Evolutionary conservation across 2,329 filamentous ascomycete species (phyloP).

Genomic region (Akanthomyces lecanii): DNA sequence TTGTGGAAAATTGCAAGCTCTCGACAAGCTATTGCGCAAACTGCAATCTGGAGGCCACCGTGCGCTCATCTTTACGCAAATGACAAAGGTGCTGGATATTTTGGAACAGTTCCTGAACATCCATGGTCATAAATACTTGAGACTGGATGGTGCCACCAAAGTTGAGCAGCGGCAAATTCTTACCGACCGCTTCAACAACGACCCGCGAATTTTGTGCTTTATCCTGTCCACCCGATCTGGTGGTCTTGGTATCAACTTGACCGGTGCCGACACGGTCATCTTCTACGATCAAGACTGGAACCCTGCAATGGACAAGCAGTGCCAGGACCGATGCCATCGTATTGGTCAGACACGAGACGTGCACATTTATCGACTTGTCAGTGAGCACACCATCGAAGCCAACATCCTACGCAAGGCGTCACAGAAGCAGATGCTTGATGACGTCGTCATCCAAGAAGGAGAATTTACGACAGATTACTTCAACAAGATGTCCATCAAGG

Average conservation of each 20-base stretch:
- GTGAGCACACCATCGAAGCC: conserved; percentile 92
- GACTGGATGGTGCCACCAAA: conserved; percentile 93
- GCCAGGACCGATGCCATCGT: conserved; percentile 93
- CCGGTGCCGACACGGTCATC: conserved; percentile 94
- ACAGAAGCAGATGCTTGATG: conserved; percentile 96
- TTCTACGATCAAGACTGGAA: conserved; percentile 99
- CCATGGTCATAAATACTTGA: conserved; percentile 93
- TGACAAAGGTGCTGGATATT: conserved; percentile 98
- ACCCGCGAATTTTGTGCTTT: conserved; percentile 87
- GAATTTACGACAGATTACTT: conserved; percentile 98
- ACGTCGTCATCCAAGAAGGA: conserved; percentile 96
- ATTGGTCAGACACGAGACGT: conserved; percentile 97
- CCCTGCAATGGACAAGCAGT: conserved; percentile 99
- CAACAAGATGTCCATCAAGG: conserved; percentile 69
- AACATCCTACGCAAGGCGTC: conserved; percentile 96
- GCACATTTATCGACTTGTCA: conserved; percentile 92
- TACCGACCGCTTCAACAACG: conserved; percentile 94
- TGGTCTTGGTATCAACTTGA: conserved; percentile 92
- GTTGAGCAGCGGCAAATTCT: conserved; percentile 93
- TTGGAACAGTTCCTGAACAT: conserved; percentile 97
- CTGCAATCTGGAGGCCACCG: conserved; percentile 88
- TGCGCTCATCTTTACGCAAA: conserved; percentile 96
- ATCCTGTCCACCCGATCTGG: conserved; percentile 93
- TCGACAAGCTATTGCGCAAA: conserved; percentile 80
- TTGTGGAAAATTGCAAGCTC: conserved; percentile 89